Conservation (phyloP, 306 rosid genomes). For the Betula pendula region DNA sequence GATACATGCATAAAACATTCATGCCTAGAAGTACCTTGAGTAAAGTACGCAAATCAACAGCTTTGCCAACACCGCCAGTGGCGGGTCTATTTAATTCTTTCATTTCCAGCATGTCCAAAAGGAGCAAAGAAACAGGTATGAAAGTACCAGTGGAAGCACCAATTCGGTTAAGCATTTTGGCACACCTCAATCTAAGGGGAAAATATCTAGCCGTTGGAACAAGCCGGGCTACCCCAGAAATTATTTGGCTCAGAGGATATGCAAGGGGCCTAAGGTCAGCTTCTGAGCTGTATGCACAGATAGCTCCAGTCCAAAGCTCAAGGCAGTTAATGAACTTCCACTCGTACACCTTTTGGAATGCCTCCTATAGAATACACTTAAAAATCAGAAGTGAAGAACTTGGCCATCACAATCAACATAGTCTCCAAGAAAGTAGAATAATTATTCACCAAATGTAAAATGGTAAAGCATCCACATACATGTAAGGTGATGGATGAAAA, state of each 20-base stretch:
- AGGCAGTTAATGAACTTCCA: slow-evolving; percentile 94
- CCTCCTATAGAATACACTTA: slow-evolving; percentile 63
- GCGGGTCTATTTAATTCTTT: slow-evolving; percentile 84
- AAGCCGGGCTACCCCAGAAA: slow-evolving; percentile 81
- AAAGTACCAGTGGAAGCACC: slow-evolving; percentile 67
- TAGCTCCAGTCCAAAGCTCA: slow-evolving; percentile 88
- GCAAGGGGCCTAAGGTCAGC: slow-evolving; percentile 83
- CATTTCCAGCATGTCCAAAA: slow-evolving; percentile 96
- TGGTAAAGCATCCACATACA: neutral
- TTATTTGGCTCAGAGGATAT: slow-evolving; percentile 84
- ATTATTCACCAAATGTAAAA: neutral
- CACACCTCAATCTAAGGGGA: slow-evolving; percentile 82
- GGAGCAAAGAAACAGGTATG: slow-evolving; percentile 82
- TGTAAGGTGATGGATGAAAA: neutral
- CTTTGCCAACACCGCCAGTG: slow-evolving; percentile 85
- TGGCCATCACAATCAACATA: neutral
- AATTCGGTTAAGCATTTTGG: slow-evolving; percentile 76
- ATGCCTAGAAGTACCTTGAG: slow-evolving; percentile 60
- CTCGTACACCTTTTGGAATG: slow-evolving; percentile 88
- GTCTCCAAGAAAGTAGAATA: neutral
- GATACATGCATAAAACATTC: neutral
- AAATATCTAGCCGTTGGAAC: slow-evolving; percentile 90
- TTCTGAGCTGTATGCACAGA: slow-evolving; percentile 71
- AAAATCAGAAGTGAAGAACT: slow-evolving; percentile 21
- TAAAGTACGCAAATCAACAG: slow-evolving; percentile 74